These are phyloP conservation scores for Rhizophagus clarus DNA, from an alignment of 192 early-diverging fungal species.

Conservation along the genomic window DNA sequence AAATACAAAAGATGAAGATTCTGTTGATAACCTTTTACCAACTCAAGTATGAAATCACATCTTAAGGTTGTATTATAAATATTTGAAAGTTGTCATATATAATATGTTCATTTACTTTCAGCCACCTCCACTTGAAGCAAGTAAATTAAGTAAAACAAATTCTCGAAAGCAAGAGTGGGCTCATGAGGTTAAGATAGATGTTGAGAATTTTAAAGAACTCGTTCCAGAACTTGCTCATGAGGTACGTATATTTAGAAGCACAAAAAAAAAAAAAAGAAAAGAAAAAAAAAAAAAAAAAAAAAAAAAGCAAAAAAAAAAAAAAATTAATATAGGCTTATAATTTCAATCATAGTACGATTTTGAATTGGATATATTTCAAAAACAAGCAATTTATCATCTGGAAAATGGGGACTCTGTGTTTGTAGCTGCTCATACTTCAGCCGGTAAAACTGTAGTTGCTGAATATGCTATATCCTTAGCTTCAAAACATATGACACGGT, in stretches of 20 bases:
- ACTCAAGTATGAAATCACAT: constrained; percentile 18
- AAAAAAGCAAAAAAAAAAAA: too few relatives aligned
- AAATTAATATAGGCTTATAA: background rate
- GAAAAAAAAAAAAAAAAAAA: background rate
- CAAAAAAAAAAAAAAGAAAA: background rate
- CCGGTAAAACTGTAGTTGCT: constrained; percentile 98
- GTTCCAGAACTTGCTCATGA: constrained; percentile 87
- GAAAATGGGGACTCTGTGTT: constrained; percentile 96
- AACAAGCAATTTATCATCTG: constrained; percentile 93
- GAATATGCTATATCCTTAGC: constrained; percentile 97
- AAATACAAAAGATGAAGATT: constrained; percentile 18
- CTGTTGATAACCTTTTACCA: constrained; percentile 39
- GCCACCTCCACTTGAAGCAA: constrained; percentile 18
- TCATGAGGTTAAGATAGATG: constrained; percentile 85
- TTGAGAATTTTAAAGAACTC: constrained; percentile 85
- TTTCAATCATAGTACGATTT: constrained; percentile 73
- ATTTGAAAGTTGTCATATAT: background rate
- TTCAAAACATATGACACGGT: constrained; percentile 56
- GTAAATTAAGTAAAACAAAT: constrained; percentile 24
- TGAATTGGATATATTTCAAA: constrained; percentile 97
- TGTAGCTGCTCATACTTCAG: constrained; percentile 97
- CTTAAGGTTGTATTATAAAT: background rate
- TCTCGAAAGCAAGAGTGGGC: constrained; percentile 78
- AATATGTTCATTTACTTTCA: constrained; percentile 12
- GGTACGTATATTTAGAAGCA: constrained; percentile 35